phyloP scores from a whole-genome alignment of 31 red algal species.

The Asparagopsis taxiformis region DNA sequence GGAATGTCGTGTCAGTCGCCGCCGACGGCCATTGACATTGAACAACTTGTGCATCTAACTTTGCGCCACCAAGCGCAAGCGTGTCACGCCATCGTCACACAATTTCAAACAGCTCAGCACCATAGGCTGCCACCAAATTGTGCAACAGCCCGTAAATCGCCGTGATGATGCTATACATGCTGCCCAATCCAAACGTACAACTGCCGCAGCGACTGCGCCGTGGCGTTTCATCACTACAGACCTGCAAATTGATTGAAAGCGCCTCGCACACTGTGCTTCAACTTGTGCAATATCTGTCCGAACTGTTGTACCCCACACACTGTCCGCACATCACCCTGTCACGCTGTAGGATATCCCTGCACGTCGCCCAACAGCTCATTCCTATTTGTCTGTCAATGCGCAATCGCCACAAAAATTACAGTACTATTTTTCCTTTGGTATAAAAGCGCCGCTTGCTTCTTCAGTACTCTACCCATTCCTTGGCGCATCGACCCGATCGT shows the following conservation, averaged over 20 bases:
- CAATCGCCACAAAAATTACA: slow-evolving; percentile 17
- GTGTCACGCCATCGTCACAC: background rate
- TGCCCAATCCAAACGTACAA: too few species aligned
- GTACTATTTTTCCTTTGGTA: slow-evolving; percentile 16
- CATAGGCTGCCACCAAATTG: background rate
- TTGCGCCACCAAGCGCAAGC: background rate
- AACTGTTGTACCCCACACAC: too few species aligned
- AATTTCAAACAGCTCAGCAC: slow-evolving; percentile 1
- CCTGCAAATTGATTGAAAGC: background rate
- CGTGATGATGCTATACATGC: background rate
- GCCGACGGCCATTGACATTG: too few species aligned
- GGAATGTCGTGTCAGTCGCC: too few species aligned
- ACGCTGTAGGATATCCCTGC: background rate
- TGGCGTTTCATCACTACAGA: background rate
- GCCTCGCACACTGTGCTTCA: background rate
- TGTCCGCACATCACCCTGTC: background rate
- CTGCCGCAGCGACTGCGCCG: too few species aligned
- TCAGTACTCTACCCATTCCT: slow-evolving; percentile 3
- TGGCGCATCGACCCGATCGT: background rate
- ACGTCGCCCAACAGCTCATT: background rate
- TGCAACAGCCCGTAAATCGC: background rate
- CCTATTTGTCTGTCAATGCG: background rate
- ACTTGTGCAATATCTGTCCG: too few species aligned
- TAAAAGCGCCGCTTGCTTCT: slow-evolving; percentile 40
- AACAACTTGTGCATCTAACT: too few species aligned